A percentile compares a stretch with the other conserved stretches of the same genome.
Evolutionary conservation across 352 stramenopile genomes (phyloP).

Genomic region (Phytopythium litorale): DNA sequence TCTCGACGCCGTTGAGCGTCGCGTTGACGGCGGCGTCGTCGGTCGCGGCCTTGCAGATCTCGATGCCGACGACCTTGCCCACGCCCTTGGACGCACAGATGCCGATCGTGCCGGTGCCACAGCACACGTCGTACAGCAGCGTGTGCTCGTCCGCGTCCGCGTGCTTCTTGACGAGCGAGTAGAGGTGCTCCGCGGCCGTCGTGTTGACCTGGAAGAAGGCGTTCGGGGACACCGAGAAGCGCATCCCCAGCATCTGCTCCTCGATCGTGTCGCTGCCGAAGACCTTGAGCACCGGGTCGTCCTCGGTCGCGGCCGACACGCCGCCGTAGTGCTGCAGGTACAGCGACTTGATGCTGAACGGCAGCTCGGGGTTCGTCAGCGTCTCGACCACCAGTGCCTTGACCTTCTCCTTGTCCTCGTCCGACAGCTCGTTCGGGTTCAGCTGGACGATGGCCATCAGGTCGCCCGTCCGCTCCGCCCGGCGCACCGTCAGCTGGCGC

Average conservation of each 20-base stretch:
- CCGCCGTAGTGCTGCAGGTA: conserved; percentile 93
- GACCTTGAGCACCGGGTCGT: conserved; percentile 84
- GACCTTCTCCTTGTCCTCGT: conserved; percentile 30
- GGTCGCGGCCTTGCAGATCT: conserved; percentile 88
- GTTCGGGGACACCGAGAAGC: conserved; percentile 88
- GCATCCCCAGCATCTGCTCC: conserved; percentile 83
- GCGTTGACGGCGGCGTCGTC: conserved; percentile 90
- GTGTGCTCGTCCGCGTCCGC: conserved; percentile 71
- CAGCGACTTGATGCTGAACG: conserved; percentile 81
- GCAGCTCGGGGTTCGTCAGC: conserved; percentile 33
- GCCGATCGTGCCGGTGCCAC: conserved; percentile 97
- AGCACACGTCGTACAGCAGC: conserved; percentile 97
- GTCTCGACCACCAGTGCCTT: conserved; percentile 39
- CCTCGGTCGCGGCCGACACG: conserved; percentile 82
- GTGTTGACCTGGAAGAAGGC: conserved; percentile 98
- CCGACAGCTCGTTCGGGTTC: conserved; percentile 38
- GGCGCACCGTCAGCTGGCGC: conserved; percentile 71
- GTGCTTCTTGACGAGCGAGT: conserved; percentile 92
- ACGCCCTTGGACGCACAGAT: conserved; percentile 88
- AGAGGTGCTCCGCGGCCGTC: conserved; percentile 92
- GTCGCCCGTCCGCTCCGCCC: conserved; percentile 58
- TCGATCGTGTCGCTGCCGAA: conserved; percentile 71
- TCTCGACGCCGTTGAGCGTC: conserved; percentile 74
- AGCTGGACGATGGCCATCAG: conserved; percentile 82
- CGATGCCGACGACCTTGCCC: conserved; percentile 82